phyloP scores from a whole-genome alignment of 257 asterid genomes.

The Gentiana macrophylla region DNA sequence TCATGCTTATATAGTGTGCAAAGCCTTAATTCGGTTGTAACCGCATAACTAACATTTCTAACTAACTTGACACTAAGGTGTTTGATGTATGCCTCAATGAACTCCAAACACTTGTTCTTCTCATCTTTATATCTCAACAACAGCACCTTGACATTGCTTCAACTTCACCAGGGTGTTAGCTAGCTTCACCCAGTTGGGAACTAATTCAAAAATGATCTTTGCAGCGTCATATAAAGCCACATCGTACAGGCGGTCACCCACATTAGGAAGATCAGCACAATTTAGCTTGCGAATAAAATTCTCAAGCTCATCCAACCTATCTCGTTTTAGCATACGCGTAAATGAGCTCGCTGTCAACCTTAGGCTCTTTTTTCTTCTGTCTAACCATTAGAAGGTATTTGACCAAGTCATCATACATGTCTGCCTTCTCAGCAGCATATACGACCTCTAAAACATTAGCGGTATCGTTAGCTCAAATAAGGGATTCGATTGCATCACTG shows the following conservation, averaged over 20 bases:
- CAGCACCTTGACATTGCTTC: slow-evolving; percentile 97
- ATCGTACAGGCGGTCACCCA: slow-evolving; percentile 96
- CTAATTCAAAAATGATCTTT: slow-evolving; percentile 82
- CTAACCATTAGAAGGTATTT: slow-evolving; percentile 95
- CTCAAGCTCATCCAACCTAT: slow-evolving; percentile 83
- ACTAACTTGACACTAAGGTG: too few relatives aligned
- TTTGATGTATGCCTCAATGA: too few relatives aligned
- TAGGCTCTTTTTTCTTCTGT: slow-evolving; percentile 92
- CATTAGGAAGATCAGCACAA: slow-evolving; percentile 97
- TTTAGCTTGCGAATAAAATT: slow-evolving; percentile 96
- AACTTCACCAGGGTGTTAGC: slow-evolving; percentile 82
- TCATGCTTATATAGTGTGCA: too few relatives aligned
- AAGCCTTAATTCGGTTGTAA: too few relatives aligned
- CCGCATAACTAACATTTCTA: too few relatives aligned
- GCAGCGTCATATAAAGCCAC: slow-evolving; percentile 98
- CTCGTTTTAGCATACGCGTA: slow-evolving; percentile 98
- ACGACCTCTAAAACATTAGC: slow-evolving; percentile 87
- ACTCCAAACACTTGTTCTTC: too few relatives aligned
- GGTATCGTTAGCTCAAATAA: slow-evolving; percentile 92
- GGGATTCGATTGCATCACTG: slow-evolving; percentile 96
- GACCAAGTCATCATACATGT: slow-evolving; percentile 91
- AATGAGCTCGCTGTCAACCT: slow-evolving; percentile 95
- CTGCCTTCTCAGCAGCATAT: slow-evolving; percentile 72
- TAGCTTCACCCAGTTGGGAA: slow-evolving; percentile 95
- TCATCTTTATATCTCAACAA: too few relatives aligned